A percentile compares a stretch with the other conserved stretches of the same genome.
Evolutionary conservation across 805 yeast species (phyloP).

Genomic region (Diddensiella caesifluorescens): DNA sequence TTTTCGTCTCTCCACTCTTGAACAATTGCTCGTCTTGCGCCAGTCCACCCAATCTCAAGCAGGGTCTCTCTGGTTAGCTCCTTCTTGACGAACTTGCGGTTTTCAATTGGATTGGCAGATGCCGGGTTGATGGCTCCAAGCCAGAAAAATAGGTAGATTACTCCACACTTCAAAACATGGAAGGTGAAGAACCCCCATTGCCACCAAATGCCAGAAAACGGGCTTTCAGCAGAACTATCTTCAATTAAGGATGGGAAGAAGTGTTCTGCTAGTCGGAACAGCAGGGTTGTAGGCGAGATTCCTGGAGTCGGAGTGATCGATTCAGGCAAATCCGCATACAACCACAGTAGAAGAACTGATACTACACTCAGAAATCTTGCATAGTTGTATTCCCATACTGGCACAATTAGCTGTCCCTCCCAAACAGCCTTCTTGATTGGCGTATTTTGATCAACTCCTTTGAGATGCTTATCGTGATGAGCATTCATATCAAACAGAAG

Average conservation of each 20-base stretch:
- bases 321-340: constrained; percentile 92
- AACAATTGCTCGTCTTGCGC: constrained; percentile 65
- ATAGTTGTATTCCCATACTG: constrained; percentile 54
- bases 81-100: constrained; percentile 15
- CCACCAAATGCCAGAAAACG: constrained; percentile 36
- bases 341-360: constrained; percentile 51
- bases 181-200: constrained; percentile 67
- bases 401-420: constrained; percentile 88
- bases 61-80: constrained; percentile 43
- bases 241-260: constrained; percentile 39
- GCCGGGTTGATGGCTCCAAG: constrained; percentile 78
- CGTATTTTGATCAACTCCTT: constrained; percentile 43
- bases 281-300: constrained; percentile 62
- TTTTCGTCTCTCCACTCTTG: constrained; percentile 66
- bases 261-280: constrained; percentile 33
- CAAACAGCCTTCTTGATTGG: constrained; percentile 56
- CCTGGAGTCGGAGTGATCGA: constrained; percentile 90
- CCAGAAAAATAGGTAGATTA: constrained; percentile 54
- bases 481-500: constrained; percentile 63
- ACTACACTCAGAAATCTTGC: constrained; percentile 27
- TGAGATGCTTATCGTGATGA: constrained; percentile 41
- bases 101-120: constrained; percentile 39
- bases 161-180: constrained; percentile 58
- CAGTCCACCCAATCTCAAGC: constrained; percentile 84
- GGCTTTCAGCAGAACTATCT: constrained; percentile 40